phyloP scores from a whole-genome alignment of 495 filamentous ascomycete species.

The Hyaloscypha bicolor region DNA sequence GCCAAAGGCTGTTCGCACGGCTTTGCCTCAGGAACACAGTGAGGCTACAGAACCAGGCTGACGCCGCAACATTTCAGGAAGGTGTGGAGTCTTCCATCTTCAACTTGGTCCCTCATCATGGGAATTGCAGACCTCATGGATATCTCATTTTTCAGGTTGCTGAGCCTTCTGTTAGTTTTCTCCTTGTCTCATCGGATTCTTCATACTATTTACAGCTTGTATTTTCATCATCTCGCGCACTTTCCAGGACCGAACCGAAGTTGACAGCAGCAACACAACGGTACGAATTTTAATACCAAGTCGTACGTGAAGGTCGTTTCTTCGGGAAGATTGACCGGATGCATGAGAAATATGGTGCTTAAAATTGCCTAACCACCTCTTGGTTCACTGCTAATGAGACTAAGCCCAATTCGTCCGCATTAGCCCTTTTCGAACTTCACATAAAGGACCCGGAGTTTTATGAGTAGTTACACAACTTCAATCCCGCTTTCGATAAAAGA shows the following conservation, averaged over 20 bases:
- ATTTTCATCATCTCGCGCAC: conserved; percentile 43
- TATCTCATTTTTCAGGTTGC: neutral
- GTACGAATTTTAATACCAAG: conserved; percentile 35
- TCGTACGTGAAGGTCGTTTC: conserved; percentile 23
- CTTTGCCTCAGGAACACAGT: no score
- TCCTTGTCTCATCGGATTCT: neutral
- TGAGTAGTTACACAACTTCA: conserved; percentile 44
- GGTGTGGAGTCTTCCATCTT: no score
- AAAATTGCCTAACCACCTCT: neutral
- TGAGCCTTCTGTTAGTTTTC: neutral
- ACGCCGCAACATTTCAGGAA: no score
- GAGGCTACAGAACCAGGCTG: no score
- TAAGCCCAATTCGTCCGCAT: conserved; percentile 58
- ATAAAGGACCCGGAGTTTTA: conserved; percentile 55
- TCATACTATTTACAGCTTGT: conserved; percentile 34
- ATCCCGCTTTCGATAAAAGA: neutral
- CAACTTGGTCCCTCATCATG: neutral
- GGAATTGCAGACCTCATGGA: neutral
- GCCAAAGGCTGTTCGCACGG: no score
- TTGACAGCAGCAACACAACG: conserved; percentile 43
- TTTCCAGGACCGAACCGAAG: conserved; percentile 46
- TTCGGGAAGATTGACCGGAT: conserved; percentile 29
- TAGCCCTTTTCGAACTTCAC: conserved; percentile 55
- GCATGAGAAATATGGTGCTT: conserved; percentile 41
- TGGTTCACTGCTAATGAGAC: neutral